A percentile compares a stretch with the other conserved stretches of the same genome.
These are phyloP conservation scores for Oxytropis ochrocephala DNA, from an alignment of 306 rosid species.

Conservation along the genomic window DNA sequence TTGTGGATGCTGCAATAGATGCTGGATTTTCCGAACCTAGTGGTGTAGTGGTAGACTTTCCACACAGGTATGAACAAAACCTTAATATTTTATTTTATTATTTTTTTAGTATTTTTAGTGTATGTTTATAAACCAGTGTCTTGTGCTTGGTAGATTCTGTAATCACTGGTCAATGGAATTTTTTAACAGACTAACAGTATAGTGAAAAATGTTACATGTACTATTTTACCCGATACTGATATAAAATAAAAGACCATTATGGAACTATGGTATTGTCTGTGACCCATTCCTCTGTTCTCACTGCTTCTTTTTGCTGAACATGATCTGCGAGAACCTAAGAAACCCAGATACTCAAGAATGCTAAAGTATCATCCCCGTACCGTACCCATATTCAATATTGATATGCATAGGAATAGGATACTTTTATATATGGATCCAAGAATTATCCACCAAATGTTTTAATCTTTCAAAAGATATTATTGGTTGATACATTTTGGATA, in stretches of 20 bases:
- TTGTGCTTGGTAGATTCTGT: neutral
- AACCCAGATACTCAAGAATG: neutral
- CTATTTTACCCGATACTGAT: neutral
- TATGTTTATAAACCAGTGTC: neutral
- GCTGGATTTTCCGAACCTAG: slow-evolving; percentile 98
- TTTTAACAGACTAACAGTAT: neutral
- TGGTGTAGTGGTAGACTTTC: slow-evolving; percentile 84
- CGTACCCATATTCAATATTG: neutral
- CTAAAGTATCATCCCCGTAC: neutral
- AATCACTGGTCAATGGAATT: neutral
- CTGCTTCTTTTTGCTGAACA: neutral
- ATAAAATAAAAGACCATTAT: neutral
- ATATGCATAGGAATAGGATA: neutral
- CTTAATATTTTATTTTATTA: neutral
- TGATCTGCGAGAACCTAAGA: neutral
- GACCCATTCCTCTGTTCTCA: slow-evolving; percentile 2
- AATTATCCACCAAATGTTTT: neutral
- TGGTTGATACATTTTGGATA: neutral
- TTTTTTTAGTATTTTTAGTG: neutral
- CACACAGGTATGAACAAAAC: slow-evolving; percentile 59
- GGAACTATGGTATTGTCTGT: neutral
- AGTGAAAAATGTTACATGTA: neutral
- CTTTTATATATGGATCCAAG: neutral
- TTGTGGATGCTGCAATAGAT: slow-evolving; percentile 70
- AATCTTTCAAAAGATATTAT: neutral